Base-by-base conservation (phyloP, 139 green algal species). In the Tetraselmis chui region DNA sequence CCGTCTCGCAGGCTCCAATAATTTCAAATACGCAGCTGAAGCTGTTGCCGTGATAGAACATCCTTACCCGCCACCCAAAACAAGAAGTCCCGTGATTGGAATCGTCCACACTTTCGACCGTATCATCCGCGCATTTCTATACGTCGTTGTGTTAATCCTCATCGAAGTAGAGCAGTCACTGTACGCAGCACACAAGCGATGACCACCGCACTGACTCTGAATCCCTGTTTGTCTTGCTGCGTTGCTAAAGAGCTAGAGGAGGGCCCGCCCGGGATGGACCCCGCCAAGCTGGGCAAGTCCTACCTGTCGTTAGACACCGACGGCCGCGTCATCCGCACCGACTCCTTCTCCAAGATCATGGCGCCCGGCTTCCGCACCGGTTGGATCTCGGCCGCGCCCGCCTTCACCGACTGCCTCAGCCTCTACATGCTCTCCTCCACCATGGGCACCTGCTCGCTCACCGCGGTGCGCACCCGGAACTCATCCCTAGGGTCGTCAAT, bases 271-370 rank as follows among this genome's bases (percentile, higher is more conserved):
- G 45, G 45, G 5, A 67, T 67, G 45, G 45, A 67, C 45, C 45
- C 45, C 45, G 45, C 45, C 45, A 67, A 67, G 45, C 80, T 84
- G 76, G 78, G 30, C 1, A 45, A 77, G 58, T 81, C 82, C 59
- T 92, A 94, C 81, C 84, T 97, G 27, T 87, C 78, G 31, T 32
- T 95, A 77, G 93, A 96, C 80, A 81, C 59, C 2, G 89, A 94
- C 45, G 87, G 89, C 24, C 88, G 93, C 0, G 93, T 97, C 2
- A 74, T 96, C 0, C 86, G 93, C 1, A 58, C 95, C 1, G 93
- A 97, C 89, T 93, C 89, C 28, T 93, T 97, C 76, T 83, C 90
- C 28, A 97, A 97, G 85, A 78, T 87, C 28, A 29, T 91, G 83
- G 29, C 59, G 1, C 92, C 92, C 0, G 92, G 89, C 1, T 87